Evolutionary conservation across 129 eudicot genomes (phyloP), one percentile per base, ranked within the genome.

Genomic region (Arctium lappa): DNA sequence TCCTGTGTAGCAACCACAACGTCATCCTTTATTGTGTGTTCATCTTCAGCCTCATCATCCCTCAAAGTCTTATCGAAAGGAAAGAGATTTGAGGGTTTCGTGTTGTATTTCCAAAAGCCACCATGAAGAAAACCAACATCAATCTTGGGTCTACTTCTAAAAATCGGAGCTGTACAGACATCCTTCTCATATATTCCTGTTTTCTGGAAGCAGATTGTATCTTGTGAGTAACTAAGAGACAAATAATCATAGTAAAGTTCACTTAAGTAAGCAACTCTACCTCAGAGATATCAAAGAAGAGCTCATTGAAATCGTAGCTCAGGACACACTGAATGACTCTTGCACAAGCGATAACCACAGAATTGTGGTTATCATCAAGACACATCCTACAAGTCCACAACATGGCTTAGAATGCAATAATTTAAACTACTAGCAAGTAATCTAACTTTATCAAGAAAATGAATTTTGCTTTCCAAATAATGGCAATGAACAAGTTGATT

Each of bases 71-170:
- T 88, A 77, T 82, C 86, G 40, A 81, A 86, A 44, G 89, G 92
- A 73, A 88, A 87, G 69, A 93, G 87, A 74, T 93, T 91, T 62
- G 94, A 90, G 56, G 93, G 97, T 80, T 93, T 95, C 34, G 95
- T 84, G 84, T 91, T 95, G 84, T 93, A 95, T 91, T 95, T 95
- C 99, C 99, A 95, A 80, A 91, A 90, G 36, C 98, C 98, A 79
- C 98, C 99, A 68, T 88, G 89, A 80, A 95, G 95, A 78, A 91
- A 93, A 60, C 98, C 98, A 71, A 60, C 87, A 73, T 90, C 93
- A 72, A 93, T 82, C 74, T 90, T 94, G 69, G 99, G 98, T 82
- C 91, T 90, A 88, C 90, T 91, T 89, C 99, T 91, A 79, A 95
- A 95, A 77, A 95, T 84, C 39, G 99, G 97, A 69, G 95, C 95